Evolutionary conservation across 805 yeast genomes (phyloP), one percentile per base, ranked within the genome.

Genomic region (Candida incommunis): DNA sequence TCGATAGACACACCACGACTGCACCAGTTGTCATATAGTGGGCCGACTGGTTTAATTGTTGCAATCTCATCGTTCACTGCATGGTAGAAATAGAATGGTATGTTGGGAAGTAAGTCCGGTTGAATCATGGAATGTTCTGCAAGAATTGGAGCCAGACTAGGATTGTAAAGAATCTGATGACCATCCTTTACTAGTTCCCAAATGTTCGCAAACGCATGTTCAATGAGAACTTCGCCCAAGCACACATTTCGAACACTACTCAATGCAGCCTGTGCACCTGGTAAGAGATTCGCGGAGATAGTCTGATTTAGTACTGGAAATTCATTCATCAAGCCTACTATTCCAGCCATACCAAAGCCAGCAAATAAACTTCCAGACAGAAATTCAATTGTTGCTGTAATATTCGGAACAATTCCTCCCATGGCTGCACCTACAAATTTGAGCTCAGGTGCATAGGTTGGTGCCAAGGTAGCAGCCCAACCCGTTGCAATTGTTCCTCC

Each of bases 51-150:
- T 2, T 22, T 24, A 2, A 45, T 41, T n/a, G 50, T 48, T 3
- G 54, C 52, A 2, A 53, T 47, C 31, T 47, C 53, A 45, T 60
- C 64, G 20, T 45, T 41, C 31, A 43, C 43, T 11, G 57, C 57
- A 23, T 57, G 60, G 50, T 58, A 58, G 15, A 59, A 47, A 42
- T 45, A 51, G 43, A 56, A 3, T 2, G 54, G 56, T 3, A 45
- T 40, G 23, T 45, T 48, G 13, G 62, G 60, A 3, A 50, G 49
- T 4, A 41, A 23, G 24, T 43, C 24, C 11, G 61, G 62, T 21
- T 54, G 48, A 15, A 45, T 40, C 41, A 54, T 55, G 22, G 9
- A 5, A 31, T 9, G 37, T 11, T 52, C 48, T 3, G 24, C 43
- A 20, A 50, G 48, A 25, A 51, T 54, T 23, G 41, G 40, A 22